Base-by-base conservation (phyloP, 1,284 basidiomycete species). In the Xerocomus minutiporus region DNA sequence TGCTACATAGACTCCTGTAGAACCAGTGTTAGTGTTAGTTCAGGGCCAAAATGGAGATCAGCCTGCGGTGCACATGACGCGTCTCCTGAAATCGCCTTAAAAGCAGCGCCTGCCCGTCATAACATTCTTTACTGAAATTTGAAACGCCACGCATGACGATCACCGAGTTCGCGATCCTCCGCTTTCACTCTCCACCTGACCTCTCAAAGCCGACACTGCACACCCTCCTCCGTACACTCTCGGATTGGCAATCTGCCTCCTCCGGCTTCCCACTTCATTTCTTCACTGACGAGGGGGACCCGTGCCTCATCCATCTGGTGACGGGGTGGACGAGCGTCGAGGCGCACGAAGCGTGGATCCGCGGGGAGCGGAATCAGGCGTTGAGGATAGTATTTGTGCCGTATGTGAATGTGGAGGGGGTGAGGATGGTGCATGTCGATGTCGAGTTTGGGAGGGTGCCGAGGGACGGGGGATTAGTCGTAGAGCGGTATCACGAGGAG, bases 1-100 rank as follows among this genome's bases (percentile, higher is more conserved):
- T 42, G n/a, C 49, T 23, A 53, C 54, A 6, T 38, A 56, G 46
- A 55, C 56, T 17, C 36, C n/a, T 20, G 5, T 9, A 17, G n/a
- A 38, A 40, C 25, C 15, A 29, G 35, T n/a, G 5, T 26, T 12
- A 11, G 11, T 25, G 34, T 50, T 42, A 31, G 20, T 29, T 48
- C 25, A 8, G 8, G 47, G 7, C 17, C 8, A 15, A 51, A 45
- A 26, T 47, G 11, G 5, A 41, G 23, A 29, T 35, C 5, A 20
- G 20, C 20, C 20, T 20, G 20, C 20, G 20, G 20, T 20, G 20
- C 20, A 20, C 20, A 20, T 20, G 28, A 29, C 28, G 28, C 28
- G 28, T 29, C 28, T 29, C 28, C 28, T 9, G 28, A 29, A 29
- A 29, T 29, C 8, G 28, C 28, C 28, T 29, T 29, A 29, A 29